Conservation (phyloP, 164 flowering plant species). For the Nymphaea thermarum region DNA sequence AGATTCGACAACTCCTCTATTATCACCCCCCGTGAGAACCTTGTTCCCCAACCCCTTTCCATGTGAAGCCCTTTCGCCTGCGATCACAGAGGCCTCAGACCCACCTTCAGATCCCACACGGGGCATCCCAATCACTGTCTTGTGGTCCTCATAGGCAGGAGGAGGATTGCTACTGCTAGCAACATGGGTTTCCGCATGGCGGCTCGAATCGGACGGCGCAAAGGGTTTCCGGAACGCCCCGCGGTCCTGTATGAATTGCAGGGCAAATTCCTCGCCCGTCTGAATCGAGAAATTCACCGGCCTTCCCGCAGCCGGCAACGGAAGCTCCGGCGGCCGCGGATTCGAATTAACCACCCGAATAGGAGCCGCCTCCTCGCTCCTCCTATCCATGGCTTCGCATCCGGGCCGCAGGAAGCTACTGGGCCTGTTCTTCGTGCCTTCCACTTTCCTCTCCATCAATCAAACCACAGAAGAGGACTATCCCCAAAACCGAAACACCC, state of each 20-base stretch:
- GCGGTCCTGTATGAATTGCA: slow-evolving; percentile 71
- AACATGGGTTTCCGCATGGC: slow-evolving; percentile 13
- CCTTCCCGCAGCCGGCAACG: slow-evolving; percentile 24
- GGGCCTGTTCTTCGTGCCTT: slow-evolving; percentile 21
- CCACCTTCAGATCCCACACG: slow-evolving; percentile 59
- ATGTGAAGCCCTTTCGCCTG: slow-evolving; percentile 23
- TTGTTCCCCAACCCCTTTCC: slow-evolving; percentile 33
- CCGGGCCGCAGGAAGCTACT: slow-evolving; percentile 27
- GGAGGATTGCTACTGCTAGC: slow-evolving; percentile 24
- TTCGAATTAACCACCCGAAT: slow-evolving; percentile 23
- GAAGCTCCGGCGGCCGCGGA: slow-evolving; percentile 39
- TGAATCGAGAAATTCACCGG: slow-evolving; percentile 75
- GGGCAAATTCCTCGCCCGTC: slow-evolving; percentile 91
- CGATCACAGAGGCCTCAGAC: slow-evolving; percentile 37
- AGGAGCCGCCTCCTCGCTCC: slow-evolving; percentile 40
- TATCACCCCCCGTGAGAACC: slow-evolving; percentile 23
- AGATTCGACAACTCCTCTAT: slow-evolving; percentile 23
- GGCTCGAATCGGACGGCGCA: background rate
- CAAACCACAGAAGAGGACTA: slow-evolving; percentile 6
- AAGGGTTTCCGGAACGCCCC: slow-evolving; percentile 34
- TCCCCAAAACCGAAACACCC: slow-evolving; percentile 8
- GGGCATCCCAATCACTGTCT: slow-evolving; percentile 42
- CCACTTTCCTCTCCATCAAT: slow-evolving; percentile 31
- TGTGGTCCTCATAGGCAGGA: slow-evolving; percentile 43
- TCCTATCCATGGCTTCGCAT: slow-evolving; percentile 21